Conservation (phyloP, 192 early-diverging fungal genomes). For the Backusella tarrabulga region DNA sequence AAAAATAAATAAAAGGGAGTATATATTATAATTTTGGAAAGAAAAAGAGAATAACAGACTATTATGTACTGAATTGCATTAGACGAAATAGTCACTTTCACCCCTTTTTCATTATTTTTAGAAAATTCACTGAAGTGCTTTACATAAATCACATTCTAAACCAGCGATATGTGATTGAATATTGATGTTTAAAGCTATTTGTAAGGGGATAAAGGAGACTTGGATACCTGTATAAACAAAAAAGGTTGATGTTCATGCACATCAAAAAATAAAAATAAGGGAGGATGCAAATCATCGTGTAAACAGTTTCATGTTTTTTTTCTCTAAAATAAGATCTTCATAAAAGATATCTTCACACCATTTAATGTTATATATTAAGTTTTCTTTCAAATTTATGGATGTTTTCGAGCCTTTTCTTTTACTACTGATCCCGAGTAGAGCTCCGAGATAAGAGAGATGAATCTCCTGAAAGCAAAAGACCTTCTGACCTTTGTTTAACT, state of each 20-base stretch:
- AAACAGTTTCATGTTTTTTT: not conserved
- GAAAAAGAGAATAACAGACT: not conserved
- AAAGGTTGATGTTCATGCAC: not conserved
- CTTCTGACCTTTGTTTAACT: not conserved
- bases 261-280: not conserved
- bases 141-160: slow-evolving; percentile 10
- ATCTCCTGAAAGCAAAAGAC: not conserved
- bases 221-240: not conserved
- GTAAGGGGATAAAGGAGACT: slow-evolving; percentile 1
- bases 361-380: not conserved
- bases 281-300: not conserved
- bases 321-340: not conserved
- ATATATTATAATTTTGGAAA: not conserved
- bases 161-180: not conserved
- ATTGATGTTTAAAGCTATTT: not conserved
- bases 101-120: not conserved
- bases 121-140: not conserved
- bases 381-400: not conserved
- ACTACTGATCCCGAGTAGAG: not conserved
- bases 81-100: not conserved
- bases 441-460: not conserved
- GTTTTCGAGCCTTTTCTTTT: not conserved
- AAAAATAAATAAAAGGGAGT: not conserved
- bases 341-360: not conserved
- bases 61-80: not conserved